phyloP scores from a whole-genome alignment of 1,139 yeast species.

The Pichia sp. region DNA sequence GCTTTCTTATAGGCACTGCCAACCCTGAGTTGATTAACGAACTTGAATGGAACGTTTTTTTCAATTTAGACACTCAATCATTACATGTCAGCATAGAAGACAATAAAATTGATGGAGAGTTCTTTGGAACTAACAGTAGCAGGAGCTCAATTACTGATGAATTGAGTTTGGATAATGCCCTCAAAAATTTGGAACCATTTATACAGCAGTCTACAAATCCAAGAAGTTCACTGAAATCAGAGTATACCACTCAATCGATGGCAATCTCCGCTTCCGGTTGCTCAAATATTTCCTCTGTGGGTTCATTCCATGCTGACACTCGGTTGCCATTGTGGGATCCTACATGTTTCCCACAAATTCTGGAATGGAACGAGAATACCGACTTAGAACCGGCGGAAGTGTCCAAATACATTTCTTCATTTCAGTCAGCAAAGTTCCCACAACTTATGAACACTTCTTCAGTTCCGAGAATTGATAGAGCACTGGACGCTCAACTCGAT shows the following conservation, averaged over 20 bases:
- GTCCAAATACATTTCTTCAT: not conserved
- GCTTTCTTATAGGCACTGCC: constrained; percentile 48
- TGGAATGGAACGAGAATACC: constrained; percentile 1
- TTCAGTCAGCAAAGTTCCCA: constrained; percentile 4
- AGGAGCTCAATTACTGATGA: not conserved
- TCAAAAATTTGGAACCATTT: not conserved
- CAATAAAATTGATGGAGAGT: constrained; percentile 5
- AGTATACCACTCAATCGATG: constrained; percentile 4
- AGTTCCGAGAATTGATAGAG: constrained; percentile 19
- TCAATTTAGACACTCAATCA: constrained; percentile 36
- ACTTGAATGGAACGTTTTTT: constrained; percentile 43
- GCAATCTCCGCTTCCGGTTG: constrained; percentile 4
- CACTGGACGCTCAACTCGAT: constrained; percentile 14
- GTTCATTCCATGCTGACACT: constrained; percentile 9
- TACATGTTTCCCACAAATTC: constrained; percentile 17
- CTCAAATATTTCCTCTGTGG: constrained; percentile 9
- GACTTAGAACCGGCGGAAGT: not conserved
- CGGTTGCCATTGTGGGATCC: constrained; percentile 18
- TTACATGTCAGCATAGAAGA: constrained; percentile 3
- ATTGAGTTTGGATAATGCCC: not conserved
- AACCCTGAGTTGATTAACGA: constrained; percentile 43
- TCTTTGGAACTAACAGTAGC: not conserved
- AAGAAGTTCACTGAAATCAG: not conserved
- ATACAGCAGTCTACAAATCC: too few relatives aligned
- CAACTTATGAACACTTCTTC: constrained; percentile 1